phyloP scores from a whole-genome alignment of 441 rosid species.

The Erodium moschatum region DNA sequence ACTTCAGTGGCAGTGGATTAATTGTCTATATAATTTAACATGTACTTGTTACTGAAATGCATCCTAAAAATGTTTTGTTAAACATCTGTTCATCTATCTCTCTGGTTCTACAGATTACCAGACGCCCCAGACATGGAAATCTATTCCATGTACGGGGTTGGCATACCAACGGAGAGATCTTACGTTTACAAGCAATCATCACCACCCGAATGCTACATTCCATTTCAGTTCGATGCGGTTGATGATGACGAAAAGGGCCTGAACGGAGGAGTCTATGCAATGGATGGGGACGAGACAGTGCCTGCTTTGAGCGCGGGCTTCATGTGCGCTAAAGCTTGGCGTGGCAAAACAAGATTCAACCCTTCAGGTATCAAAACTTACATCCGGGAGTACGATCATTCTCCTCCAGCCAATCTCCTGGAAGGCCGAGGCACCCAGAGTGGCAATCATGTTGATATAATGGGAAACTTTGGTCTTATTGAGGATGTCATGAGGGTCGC shows the following conservation, averaged over 20 bases:
- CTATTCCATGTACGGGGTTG: constrained; percentile 78
- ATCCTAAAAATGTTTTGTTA: neutral
- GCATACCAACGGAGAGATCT: constrained; percentile 88
- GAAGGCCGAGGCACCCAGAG: constrained; percentile 94
- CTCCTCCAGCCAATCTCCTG: constrained; percentile 74
- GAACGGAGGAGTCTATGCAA: constrained; percentile 71
- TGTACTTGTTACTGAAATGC: neutral
- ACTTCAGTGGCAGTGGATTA: neutral
- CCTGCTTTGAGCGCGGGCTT: constrained; percentile 82
- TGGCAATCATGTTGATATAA: constrained; percentile 82
- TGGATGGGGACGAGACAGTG: constrained; percentile 90
- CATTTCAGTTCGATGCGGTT: constrained; percentile 78
- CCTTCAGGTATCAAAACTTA: constrained; percentile 72
- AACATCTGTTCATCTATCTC: constrained; percentile 13
- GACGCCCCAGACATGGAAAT: constrained; percentile 90
- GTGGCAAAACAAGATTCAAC: constrained; percentile 84
- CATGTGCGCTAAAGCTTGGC: constrained; percentile 99
- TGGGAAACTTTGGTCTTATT: constrained; percentile 90
- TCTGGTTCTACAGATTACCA: constrained; percentile 57
- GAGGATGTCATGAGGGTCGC: constrained; percentile 90
- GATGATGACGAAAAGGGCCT: constrained; percentile 56
- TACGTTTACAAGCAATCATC: constrained; percentile 66
- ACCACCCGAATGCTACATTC: constrained; percentile 70
- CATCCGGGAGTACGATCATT: constrained; percentile 65
- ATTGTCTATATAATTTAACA: neutral